Evolutionary conservation across 768 basidiomycete species (phyloP), one percentile per base, ranked within the genome.

Genomic region (Termitomyces sp.): DNA sequence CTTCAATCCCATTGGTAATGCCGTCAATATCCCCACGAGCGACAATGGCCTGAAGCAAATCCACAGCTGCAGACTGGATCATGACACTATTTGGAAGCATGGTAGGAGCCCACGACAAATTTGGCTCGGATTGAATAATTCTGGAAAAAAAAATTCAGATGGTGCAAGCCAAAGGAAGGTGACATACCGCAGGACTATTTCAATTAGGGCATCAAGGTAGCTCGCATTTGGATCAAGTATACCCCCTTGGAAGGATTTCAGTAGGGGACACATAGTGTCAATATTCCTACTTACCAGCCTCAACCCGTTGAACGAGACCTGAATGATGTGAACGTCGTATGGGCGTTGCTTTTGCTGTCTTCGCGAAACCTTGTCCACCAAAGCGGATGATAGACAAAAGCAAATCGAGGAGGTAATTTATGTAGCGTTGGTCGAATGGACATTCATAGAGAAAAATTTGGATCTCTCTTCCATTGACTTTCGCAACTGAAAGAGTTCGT

Each of bases 291-390:
- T 61, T 70, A 90, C 92, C 78, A 10, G 71, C 62, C 60, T 84
- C 79, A 14, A 88, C 77, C 60, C 89, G 78, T 56, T 83, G 75
- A 9, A 84, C 64, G 9, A 98, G 71, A 3, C 78, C 84, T 6
- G 75, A 58, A 66, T 92, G 82, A 40, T 83, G 75, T 3, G 91
- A 85, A 33, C 86, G 82, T 59, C 79, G 82, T 53, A 94, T 73
- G 11, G 74, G 71, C 1, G 85, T 83, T 12, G 77, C 77, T 53
- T 87, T 80, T 0, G 90, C 86, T 1, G 86, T 80, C 63, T 89
- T 89, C 46, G 84, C 78, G 66, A 97, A 89, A 0, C 91, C 92
- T 69, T 92, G 90, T 2, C 94, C 94, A 1, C 95, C 95, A 65
- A 94, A 95, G 37, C 85, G 82, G 53, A 90, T 81, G 11, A 97